Percentiles rank a stretch among this genome's conserved stretches.
Evolutionary conservation across 257 asterid genomes (phyloP).

Genomic region (Nyctanthes arbortristis): DNA sequence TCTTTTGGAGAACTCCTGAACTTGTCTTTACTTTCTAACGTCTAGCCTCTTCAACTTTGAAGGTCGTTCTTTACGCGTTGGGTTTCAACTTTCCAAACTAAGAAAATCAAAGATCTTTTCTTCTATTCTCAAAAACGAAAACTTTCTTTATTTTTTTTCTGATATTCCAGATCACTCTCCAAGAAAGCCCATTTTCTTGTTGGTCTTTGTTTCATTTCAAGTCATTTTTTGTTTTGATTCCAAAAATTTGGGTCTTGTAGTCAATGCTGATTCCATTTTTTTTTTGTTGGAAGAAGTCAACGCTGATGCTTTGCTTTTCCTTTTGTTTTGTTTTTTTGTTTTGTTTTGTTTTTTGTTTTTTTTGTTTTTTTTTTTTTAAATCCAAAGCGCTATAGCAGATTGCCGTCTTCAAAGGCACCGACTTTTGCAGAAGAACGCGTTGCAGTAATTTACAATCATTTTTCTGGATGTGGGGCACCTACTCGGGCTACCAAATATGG

Average conservation of each 20-base stretch:
- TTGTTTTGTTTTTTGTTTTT: too few species aligned
- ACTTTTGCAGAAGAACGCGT: constrained; percentile 8
- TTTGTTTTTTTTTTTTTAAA: too few species aligned
- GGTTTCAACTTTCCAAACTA: neutral
- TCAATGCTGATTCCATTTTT: neutral
- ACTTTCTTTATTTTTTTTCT: neutral
- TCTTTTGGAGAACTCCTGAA: too few species aligned
- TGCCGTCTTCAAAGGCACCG: constrained; percentile 23
- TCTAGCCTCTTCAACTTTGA: too few species aligned
- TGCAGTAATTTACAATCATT: constrained; percentile 18
- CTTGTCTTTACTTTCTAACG: too few species aligned
- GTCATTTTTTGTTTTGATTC: neutral
- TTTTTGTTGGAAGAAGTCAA: too few species aligned
- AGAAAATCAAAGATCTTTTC: neutral
- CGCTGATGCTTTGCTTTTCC: too few species aligned
- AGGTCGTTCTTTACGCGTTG: neutral
- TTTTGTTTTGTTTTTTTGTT: too few species aligned
- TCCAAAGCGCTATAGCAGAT: neutral
- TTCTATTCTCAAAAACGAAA: neutral
- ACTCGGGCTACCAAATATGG: constrained; percentile 16
- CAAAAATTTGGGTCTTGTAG: constrained; percentile 1
- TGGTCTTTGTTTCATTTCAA: neutral
- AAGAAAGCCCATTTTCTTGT: constrained; percentile 2
- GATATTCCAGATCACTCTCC: constrained; percentile 9
- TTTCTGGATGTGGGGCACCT: neutral